Evolutionary conservation across 192 early-diverging fungal genomes (phyloP), one percentile per base, ranked within the genome.

Genomic region (Helicostylum pulchrum): DNA sequence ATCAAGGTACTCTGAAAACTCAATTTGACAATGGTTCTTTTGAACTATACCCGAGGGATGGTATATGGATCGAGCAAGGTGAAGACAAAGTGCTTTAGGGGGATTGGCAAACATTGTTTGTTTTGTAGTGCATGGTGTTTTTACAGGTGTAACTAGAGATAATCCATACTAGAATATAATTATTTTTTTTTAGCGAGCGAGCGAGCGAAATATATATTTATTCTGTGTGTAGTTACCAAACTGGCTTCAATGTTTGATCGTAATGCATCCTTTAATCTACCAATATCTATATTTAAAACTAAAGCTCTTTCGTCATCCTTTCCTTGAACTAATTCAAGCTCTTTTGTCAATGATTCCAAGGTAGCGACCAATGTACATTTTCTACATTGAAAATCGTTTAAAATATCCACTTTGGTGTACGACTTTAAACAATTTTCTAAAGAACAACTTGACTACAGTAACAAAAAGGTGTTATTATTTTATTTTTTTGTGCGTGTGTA

Each of bases 71-170:
- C 94, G 86, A 49, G 93, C 91, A 53, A 98, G 82, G 58, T 96
- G 94, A 32, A 96, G 79, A 59, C 86, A 88, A 10, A 98, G 85
- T 32, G 89, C 78, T 31, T 77, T 80, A 4, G 95, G 95, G 2
- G 93, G 82, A 30, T 88, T 87, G 7, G 92, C 95, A 74, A 98
- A 85, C 83, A 93, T 87, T 11, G 87, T 88, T 60, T 93, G 90
- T 62, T 93, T 93, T 2, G 83, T 87, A 6, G 91, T 83, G 23
- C 70, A 60, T 20, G 69, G 55, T 1, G 63, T 71, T 23, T 45
- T 21, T 43, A 62, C 59, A 39, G 77, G 72, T 1, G 57, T 61
- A 12, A 71, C 55, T 20, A 77, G 60, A 1, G 73, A 56, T 11
- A 78, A 61, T 15, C 70, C 61, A 54, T 67, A 61, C 71, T 77